Percentiles rank a stretch among this genome's conserved stretches.
phyloP scores from a whole-genome alignment of 345 rosid species.

The Acer negundo region DNA sequence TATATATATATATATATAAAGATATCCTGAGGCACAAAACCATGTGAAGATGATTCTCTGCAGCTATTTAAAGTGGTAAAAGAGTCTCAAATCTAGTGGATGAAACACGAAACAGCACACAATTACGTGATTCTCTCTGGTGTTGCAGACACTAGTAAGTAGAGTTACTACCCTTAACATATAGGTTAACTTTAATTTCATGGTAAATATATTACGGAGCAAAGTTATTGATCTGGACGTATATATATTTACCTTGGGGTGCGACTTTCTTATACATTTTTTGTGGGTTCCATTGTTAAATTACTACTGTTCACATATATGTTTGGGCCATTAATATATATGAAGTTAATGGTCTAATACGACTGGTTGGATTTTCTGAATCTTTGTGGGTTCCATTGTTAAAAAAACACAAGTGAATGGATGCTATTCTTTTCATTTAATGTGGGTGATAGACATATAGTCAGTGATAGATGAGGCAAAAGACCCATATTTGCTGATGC shows the following conservation, averaged over 20 bases:
- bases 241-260: too few relatives aligned
- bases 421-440: conserved; percentile 14
- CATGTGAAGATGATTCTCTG: conserved; percentile 36
- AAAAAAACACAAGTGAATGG: background rate
- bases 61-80: background rate
- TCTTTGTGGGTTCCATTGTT: conserved; percentile 1
- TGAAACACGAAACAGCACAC: background rate
- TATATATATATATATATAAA: background rate
- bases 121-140: background rate
- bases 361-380: too few relatives aligned
- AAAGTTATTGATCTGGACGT: too few relatives aligned
- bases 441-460: background rate
- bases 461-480: conserved; percentile 13
- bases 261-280: too few relatives aligned
- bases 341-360: background rate
- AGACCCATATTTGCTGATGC: conserved; percentile 11
- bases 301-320: too few relatives aligned
- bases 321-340: background rate
- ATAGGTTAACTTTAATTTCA: too few relatives aligned
- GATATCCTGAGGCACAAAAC: conserved; percentile 26
- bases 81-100: background rate
- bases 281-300: too few relatives aligned
- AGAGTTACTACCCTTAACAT: too few relatives aligned
- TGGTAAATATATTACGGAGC: too few relatives aligned
- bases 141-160: too few relatives aligned